phyloP scores from a whole-genome alignment of 2,329 filamentous ascomycete genomes.

The Stromatinia cepivora region DNA sequence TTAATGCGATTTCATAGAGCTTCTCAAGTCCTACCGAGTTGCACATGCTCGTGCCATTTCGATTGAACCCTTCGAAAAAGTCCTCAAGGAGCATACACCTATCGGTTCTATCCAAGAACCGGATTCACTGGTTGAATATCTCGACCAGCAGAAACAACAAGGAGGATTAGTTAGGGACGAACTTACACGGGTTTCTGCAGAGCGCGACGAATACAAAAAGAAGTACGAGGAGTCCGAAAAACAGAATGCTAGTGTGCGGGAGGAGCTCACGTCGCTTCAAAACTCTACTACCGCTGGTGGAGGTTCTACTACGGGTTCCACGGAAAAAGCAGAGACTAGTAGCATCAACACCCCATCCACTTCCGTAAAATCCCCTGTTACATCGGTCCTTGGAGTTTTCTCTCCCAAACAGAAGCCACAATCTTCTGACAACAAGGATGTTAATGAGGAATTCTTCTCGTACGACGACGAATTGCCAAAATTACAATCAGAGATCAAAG shows the following conservation, averaged over 20 bases:
- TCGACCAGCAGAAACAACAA: slow-evolving; percentile 82
- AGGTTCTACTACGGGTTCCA: slow-evolving; percentile 24
- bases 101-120: slow-evolving; percentile 86
- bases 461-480: slow-evolving; percentile 85
- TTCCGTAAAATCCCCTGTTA: slow-evolving; percentile 49
- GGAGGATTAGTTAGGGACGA: slow-evolving; percentile 94
- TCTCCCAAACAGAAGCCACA: slow-evolving; percentile 49
- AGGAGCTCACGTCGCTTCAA: slow-evolving; percentile 62
- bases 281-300: slow-evolving; percentile 43
- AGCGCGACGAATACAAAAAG: slow-evolving; percentile 78
- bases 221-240: slow-evolving; percentile 70
- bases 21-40: slow-evolving; percentile 86
- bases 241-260: slow-evolving; percentile 59
- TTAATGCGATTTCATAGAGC: slow-evolving; percentile 54
- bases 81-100: slow-evolving; percentile 88
- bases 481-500: slow-evolving; percentile 71
- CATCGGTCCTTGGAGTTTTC: slow-evolving; percentile 52
- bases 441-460: slow-evolving; percentile 79
- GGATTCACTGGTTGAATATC: slow-evolving; percentile 80
- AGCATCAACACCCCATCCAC: slow-evolving; percentile 40
- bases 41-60: slow-evolving; percentile 83
- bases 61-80: slow-evolving; percentile 91
- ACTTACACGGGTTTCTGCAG: slow-evolving; percentile 78
- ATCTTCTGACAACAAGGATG: slow-evolving; percentile 42
- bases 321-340: slow-evolving; percentile 33